These are phyloP conservation scores for Ehretia macrophylla DNA, from an alignment of 257 asterid species.

Conservation along the genomic window DNA sequence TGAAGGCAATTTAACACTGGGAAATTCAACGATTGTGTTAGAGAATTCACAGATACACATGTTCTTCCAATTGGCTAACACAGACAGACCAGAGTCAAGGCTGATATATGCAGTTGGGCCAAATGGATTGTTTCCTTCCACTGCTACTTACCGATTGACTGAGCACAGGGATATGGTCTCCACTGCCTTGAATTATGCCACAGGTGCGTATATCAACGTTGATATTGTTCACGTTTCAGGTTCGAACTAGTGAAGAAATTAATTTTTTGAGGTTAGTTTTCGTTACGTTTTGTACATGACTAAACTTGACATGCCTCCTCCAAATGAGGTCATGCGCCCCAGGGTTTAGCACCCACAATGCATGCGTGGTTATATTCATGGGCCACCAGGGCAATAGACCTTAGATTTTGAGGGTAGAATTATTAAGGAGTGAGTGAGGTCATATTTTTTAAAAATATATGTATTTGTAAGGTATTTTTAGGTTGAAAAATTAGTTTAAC, in stretches of 20 bases:
- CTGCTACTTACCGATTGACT: slow-evolving; percentile 25
- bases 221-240: not conserved
- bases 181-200: slow-evolving; percentile 47
- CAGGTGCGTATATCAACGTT: slow-evolving; percentile 52
- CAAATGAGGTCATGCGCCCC: too few species aligned
- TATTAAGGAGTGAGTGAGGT: too few species aligned
- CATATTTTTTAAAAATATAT: too few species aligned
- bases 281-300: too few species aligned
- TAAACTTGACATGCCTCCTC: too few species aligned
- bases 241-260: not conserved
- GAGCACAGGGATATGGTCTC: slow-evolving; percentile 42
- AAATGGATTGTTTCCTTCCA: slow-evolving; percentile 33
- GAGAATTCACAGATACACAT: slow-evolving; percentile 43
- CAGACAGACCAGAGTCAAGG: slow-evolving; percentile 31
- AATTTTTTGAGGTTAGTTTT: not conserved
- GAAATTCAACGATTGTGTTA: slow-evolving; percentile 31
- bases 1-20: slow-evolving; percentile 34
- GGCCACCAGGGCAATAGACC: too few species aligned
- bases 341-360: too few species aligned
- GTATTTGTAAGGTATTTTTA: too few species aligned
- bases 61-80: slow-evolving; percentile 45
- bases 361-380: too few species aligned
- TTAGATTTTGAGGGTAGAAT: too few species aligned
- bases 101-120: slow-evolving; percentile 69
- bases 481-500: too few species aligned